Conservation (phyloP, 2,329 filamentous ascomycete genomes). For the Diplodia sapinea region DNA sequence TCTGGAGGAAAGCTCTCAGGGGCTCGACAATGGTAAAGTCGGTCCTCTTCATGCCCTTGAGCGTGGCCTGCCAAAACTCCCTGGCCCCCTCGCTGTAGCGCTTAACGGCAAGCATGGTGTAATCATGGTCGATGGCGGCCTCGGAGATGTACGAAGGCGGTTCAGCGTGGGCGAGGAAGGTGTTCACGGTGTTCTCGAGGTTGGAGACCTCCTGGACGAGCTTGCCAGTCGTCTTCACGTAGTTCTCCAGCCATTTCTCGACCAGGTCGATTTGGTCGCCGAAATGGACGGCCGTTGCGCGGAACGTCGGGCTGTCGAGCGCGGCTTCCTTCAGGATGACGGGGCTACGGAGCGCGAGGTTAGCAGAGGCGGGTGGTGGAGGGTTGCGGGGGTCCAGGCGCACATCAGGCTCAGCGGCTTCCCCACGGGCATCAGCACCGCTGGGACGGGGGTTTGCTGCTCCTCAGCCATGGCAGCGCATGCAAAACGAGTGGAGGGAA, state of each 20-base stretch:
- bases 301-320: conserved; percentile 94
- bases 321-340: conserved; percentile 92
- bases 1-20: conserved; percentile 75
- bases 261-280: conserved; percentile 88
- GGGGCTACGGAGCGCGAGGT: conserved; percentile 58
- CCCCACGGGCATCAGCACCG: conserved; percentile 48
- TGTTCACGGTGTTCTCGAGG: conserved; percentile 80
- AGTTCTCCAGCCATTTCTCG: conserved; percentile 87
- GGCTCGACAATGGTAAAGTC: conserved; percentile 81
- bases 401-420: conserved; percentile 52
- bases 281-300: conserved; percentile 84
- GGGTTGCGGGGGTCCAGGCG: conserved; percentile 27
- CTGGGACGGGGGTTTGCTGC: conserved; percentile 36
- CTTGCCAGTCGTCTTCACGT: conserved; percentile 66
- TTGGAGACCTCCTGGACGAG: conserved; percentile 69
- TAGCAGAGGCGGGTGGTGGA: conserved; percentile 25
- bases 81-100: conserved; percentile 83
- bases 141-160: conserved; percentile 77
- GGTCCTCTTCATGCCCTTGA: conserved; percentile 76
- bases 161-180: conserved; percentile 76
- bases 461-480: conserved; percentile 45
- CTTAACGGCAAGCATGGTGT: conserved; percentile 85
- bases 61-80: conserved; percentile 82
- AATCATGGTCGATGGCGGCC: conserved; percentile 90
- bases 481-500: conserved; percentile 5